Base-by-base conservation (phyloP, 331 rosid genomes). In the Malus hybrid region DNA sequence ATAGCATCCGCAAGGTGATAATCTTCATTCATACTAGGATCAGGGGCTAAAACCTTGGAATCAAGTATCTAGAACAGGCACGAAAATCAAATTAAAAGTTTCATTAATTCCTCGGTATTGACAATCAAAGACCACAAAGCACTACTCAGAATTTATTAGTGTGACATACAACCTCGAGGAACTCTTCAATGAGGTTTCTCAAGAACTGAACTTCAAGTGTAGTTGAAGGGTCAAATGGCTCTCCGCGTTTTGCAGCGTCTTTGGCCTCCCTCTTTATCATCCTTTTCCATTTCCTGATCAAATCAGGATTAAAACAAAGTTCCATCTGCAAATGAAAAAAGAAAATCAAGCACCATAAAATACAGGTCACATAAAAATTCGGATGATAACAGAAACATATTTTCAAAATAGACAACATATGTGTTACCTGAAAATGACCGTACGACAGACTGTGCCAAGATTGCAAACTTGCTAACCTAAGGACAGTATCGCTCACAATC, bases 221-320 rank as follows among this genome's bases (percentile, higher is more conserved):
- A 73, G 89, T 83, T 77, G 86, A 69, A 36, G 90, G 92, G 84
- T 90, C 85, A 74, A 80, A 85, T 76, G 70, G 79, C 32, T 79
- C 88, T 76, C 92, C 97, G 55, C 80, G 87, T 82, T 89, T 90
- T 50, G 76, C 81, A 62, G 87, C 86, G 70, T 95, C 99, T 86
- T 87, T 87, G 31, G 83, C 85, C 71, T 83, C 89, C 62, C 82
- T 89, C 83, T 83, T 95, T 66, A 84, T 67, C 93, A 90, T 90
- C 82, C 93, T 89, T 90, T 89, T 95, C 99, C 99, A 95, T 82
- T 95, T 95, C 89, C 82, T 95, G 75, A 92, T 89, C 86, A 95
- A 79, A 75, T 88, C 90, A 3, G 91, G 78, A 80, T 92, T 90
- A 55, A 89, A 93, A 83, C 93, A 89, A 83, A 95, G 97, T 79